Evolutionary conservation across 2,329 filamentous ascomycete species (phyloP), one percentile per base, ranked within the genome.

Genomic region (Fonsecaea pugnacius): DNA sequence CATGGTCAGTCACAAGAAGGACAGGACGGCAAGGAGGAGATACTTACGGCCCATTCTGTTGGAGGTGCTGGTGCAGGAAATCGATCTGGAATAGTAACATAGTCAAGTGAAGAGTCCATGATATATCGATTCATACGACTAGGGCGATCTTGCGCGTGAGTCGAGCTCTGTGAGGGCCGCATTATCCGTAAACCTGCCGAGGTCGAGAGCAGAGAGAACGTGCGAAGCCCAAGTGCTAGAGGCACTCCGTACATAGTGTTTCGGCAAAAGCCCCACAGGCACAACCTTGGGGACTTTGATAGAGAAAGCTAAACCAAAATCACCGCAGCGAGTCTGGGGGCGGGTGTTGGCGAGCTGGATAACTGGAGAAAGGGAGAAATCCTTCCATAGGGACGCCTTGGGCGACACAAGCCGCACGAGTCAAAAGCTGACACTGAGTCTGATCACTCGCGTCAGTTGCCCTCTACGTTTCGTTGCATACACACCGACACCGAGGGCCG

Each of bases 21-120:
- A 18, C 32, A 35, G n/a, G 14, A 48, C 10, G 18, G 38, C 9
- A 16, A 32, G 12, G n/a, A 48, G 51, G 30, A 14, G 38, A 5
- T 32, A 64, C 63, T 64, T 48, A 65, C 66, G 60, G 24, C 43
- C 48, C 46, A 57, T 50, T 30, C 40, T 55, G 32, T 33, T 21
- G 7, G 48, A 24, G 59, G 56, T 60, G 43, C 50, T 66, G 58
- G 30, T 38, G 35, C 61, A 36, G 43, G 27, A 46, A 16, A 40
- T n/a, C 54, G 32, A 40, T n/a, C 52, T 12, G 12, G 27, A 18
- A 48, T n/a, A 40, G 32, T 10, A 12, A 4, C 30, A 30, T 32
- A 24, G 24, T 16, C 21, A 58, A 58, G 55, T 48, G 14, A n/a
- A 8, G 18, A 30, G 27, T 21, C 55, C 55, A 58, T 58, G 55